Evolutionary conservation across 2,329 filamentous ascomycete genomes (phyloP).

Genomic region (Cytospora piceae): DNA sequence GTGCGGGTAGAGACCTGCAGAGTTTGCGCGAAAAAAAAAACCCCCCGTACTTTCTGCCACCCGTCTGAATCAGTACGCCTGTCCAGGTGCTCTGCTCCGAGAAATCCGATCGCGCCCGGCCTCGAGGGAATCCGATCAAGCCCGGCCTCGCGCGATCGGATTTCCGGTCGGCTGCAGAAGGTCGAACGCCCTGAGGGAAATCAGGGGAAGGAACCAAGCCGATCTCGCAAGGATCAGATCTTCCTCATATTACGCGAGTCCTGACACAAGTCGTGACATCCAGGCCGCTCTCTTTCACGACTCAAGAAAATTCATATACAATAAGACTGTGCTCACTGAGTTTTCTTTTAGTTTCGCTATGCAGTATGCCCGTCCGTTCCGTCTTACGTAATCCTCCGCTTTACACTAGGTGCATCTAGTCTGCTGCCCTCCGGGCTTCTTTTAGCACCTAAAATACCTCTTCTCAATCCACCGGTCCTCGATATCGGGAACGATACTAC

Average conservation of each 20-base stretch:
- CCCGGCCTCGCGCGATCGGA: conserved; percentile 18
- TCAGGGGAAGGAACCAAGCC: neutral
- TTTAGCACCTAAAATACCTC: conserved; percentile 84
- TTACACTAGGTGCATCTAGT: neutral
- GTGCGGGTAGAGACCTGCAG: neutral
- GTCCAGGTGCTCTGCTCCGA: neutral
- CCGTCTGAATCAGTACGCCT: neutral
- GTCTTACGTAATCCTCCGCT: neutral
- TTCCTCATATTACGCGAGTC: neutral
- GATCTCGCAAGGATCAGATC: neutral
- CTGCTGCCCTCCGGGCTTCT: neutral
- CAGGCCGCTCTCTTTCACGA: neutral
- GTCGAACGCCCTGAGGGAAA: neutral
- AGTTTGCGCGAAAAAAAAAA: neutral
- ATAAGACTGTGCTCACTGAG: neutral
- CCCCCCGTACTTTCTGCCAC: neutral
- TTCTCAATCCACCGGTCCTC: conserved; percentile 90
- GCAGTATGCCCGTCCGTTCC: conserved; percentile 5
- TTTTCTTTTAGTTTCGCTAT: conserved; percentile 17
- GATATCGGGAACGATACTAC: conserved; percentile 77
- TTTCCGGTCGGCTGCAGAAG: conserved; percentile 11
- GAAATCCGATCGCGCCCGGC: neutral
- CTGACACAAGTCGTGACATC: neutral
- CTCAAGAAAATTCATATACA: neutral
- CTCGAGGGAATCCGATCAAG: neutral